phyloP scores from a whole-genome alignment of 306 rosid species.

The Pterocarpus santalinus region DNA sequence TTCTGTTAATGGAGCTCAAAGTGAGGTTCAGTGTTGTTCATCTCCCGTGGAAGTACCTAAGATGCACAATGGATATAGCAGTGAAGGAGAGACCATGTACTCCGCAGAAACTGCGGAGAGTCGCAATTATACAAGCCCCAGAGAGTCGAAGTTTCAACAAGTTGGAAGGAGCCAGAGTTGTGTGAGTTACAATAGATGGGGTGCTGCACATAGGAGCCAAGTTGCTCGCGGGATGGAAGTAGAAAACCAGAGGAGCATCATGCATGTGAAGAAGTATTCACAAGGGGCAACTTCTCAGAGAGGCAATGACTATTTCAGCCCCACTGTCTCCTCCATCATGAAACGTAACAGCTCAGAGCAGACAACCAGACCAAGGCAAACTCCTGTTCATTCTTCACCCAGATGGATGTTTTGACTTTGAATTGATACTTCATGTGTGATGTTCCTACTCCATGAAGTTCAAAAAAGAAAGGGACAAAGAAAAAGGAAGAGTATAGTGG shows the following conservation, averaged over 20 bases:
- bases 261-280: constrained; percentile 81
- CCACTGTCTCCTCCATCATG: constrained; percentile 95
- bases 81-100: constrained; percentile 97
- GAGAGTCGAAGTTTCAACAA: constrained; percentile 76
- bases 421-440: constrained; percentile 38
- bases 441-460: constrained; percentile 33
- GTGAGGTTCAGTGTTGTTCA: constrained; percentile 85
- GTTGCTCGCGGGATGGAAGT: constrained; percentile 63
- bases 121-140: constrained; percentile 83
- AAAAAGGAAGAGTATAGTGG: constrained; percentile 55
- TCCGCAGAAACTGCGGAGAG: constrained; percentile 98
- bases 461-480: constrained; percentile 27
- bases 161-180: constrained; percentile 99
- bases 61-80: constrained; percentile 77
- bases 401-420: constrained; percentile 68
- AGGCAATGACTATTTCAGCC: constrained; percentile 93
- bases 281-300: constrained; percentile 90
- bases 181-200: constrained; percentile 87
- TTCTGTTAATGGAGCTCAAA: constrained; percentile 76
- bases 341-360: constrained; percentile 77
- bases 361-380: constrained; percentile 69
- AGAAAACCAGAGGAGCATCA: constrained; percentile 83
- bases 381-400: constrained; percentile 88
- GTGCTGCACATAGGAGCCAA: constrained; percentile 67
- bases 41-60: constrained; percentile 64